phyloP scores from a whole-genome alignment of 345 rosid genomes.

The Pistacia atlantica region DNA sequence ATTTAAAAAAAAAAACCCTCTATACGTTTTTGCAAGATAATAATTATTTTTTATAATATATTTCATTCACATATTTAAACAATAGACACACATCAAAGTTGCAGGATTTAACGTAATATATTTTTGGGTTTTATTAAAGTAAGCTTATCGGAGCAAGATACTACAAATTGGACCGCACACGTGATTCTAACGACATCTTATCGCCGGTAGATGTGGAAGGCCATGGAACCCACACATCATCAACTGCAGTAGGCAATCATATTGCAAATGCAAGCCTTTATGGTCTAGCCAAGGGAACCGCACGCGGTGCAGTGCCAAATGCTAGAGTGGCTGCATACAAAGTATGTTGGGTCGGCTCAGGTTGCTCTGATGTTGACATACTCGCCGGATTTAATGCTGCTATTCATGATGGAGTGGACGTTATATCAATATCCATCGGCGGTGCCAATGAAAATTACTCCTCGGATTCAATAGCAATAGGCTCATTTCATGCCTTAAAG shows the following conservation, averaged over 20 bases:
- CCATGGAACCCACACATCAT: slow-evolving; percentile 92
- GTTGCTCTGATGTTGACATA: slow-evolving; percentile 85
- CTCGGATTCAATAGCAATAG: slow-evolving; percentile 60
- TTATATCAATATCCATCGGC: slow-evolving; percentile 77
- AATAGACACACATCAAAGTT: not conserved
- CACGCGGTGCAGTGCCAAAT: slow-evolving; percentile 80
- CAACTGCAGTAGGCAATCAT: slow-evolving; percentile 65
- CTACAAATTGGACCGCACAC: slow-evolving; percentile 70
- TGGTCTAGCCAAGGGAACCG: slow-evolving; percentile 69
- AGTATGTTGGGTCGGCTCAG: slow-evolving; percentile 77
- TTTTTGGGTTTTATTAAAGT: slow-evolving; percentile 36
- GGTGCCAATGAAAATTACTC: slow-evolving; percentile 42
- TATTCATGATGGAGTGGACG: slow-evolving; percentile 72
- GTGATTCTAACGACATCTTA: slow-evolving; percentile 51
- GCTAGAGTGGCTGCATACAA: slow-evolving; percentile 84
- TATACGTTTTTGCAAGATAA: too few species aligned
- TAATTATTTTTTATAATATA: not conserved
- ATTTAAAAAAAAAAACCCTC: too few species aligned
- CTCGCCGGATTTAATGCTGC: slow-evolving; percentile 88
- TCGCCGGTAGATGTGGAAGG: slow-evolving; percentile 78
- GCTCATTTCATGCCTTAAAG: slow-evolving; percentile 81
- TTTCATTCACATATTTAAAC: not conserved
- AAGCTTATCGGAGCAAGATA: slow-evolving; percentile 84
- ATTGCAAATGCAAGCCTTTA: slow-evolving; percentile 59
- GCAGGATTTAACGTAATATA: not conserved